Base-by-base conservation (phyloP, 495 filamentous ascomycete species). In the Penicillium subrubescens region DNA sequence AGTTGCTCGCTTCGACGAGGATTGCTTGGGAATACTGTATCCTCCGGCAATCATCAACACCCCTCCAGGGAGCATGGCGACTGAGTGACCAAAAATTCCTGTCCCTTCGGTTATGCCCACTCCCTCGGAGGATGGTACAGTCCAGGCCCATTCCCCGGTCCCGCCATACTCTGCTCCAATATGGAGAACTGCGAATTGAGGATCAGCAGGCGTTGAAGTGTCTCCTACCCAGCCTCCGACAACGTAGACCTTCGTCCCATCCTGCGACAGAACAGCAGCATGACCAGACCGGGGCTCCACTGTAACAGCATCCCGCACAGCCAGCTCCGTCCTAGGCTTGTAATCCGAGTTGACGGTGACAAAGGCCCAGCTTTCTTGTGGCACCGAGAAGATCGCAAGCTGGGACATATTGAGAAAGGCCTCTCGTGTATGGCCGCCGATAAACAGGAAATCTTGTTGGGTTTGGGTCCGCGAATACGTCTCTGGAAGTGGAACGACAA, bases 391-490 rank as follows among this genome's bases (percentile, higher is more conserved):
- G 1, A 98, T 77, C 0, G 94, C 94, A 10, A 94, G 85, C 62
- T 92, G 90, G 35, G 90, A 93, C 90, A 96, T 97, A 72, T 97
- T 96, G 71, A 97, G 87, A 67, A 97, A 97, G 0, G 92, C 94
- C 15, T 79, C 68, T 65, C 86, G 80, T 0, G 93, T 97, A 72
- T 97, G 92, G 0, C 94, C 94, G 14, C 94, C 94, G 44, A 97
- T 79, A 15, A 98, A 77, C 8, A 97, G 87, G 57, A 90, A 94
- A 57, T 87, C 87, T 55, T 88, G 88, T 70, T 92, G 87, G 69
- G 78, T 77, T n/a, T 79, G 82, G 6, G 71, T 77, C 5, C 78
- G 77, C 0, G 86, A 86, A 60, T 82, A 88, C 39, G 90, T 89
- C 11, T 89, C 85, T 21, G 78, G 61, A 27, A 96, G 80, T 0